These are phyloP conservation scores for Lathyrus aphaca DNA, from an alignment of 306 rosid genomes.

Conservation along the genomic window DNA sequence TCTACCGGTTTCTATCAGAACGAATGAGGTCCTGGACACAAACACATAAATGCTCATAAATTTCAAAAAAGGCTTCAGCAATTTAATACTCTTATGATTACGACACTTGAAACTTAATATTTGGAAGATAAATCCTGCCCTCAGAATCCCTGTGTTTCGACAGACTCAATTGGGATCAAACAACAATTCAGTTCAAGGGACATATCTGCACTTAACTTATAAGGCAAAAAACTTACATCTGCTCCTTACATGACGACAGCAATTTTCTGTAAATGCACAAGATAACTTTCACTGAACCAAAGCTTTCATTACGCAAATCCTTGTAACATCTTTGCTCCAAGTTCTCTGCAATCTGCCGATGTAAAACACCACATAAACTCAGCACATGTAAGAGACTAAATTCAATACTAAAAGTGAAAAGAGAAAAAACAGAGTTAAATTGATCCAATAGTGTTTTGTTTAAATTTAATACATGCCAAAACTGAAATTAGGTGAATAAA, in stretches of 20 bases:
- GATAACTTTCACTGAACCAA: conserved; percentile 73
- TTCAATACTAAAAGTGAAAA: conserved; percentile 34
- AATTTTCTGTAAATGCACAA: conserved; percentile 73
- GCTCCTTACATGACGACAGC: conserved; percentile 73
- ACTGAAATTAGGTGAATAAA: conserved; percentile 31
- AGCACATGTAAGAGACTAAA: conserved; percentile 32
- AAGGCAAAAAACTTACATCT: conserved; percentile 68
- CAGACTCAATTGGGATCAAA: conserved; percentile 29
- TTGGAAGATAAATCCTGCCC: conserved; percentile 27
- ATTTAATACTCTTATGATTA: conserved; percentile 25
- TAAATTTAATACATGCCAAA: conserved; percentile 26
- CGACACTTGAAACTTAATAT: conserved; percentile 18
- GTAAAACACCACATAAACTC: conserved; percentile 39
- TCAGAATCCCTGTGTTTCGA: conserved; percentile 27
- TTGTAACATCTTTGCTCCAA: conserved; percentile 88
- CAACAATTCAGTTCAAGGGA: conserved; percentile 28
- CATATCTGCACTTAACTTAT: conserved; percentile 18
- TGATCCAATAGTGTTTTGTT: conserved; percentile 19
- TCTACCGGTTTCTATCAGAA: too few species aligned
- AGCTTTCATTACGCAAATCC: conserved; percentile 79
- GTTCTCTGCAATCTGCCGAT: conserved; percentile 68
- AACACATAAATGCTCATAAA: conserved; percentile 22
- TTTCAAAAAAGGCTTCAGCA: conserved; percentile 31
- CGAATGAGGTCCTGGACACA: background rate
- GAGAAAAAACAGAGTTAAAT: conserved; percentile 18